Base-by-base conservation (phyloP, 768 basidiomycete genomes). In the Collybia mongolica region DNA sequence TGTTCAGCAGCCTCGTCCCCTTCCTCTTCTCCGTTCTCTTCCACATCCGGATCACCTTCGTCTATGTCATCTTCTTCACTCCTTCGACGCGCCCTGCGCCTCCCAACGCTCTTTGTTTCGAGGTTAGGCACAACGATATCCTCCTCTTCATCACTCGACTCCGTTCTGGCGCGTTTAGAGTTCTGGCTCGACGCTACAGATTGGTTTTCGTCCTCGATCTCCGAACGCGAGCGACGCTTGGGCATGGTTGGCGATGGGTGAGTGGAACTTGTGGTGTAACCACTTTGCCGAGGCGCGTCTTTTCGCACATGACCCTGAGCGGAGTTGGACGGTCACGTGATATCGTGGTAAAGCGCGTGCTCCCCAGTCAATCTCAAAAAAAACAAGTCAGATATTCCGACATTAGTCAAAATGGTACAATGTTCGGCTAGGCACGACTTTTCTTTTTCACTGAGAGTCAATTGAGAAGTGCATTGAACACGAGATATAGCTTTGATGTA, bases 1-100 rank as follows among this genome's bases (percentile, higher is more conserved):
- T 81, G 79, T 48, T 88, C 86, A n/a, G 81, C 80, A 26, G 77
- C 77, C 49, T 82, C 79, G 44, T 75, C 67, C 8, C 72, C 73
- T 7, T 67, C 69, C 6, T 70, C 64, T 3, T 67, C 68, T 19
- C 56, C 60, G 4, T 69, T 68, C 26, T 58, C 62, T n/a, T 64
- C 54, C 2, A 15, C 43, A 15, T 55, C 37, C 8, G 32, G 24
- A 6, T 42, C n/a, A 19, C 20, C 24, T 26, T 26, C 32, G 5
- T 55, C 57, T 19, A 62, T 62, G 38, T 56, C 59, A 17, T 54
- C 63, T 28, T 60, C 69, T 44, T 60, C 55, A 7, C 69, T 71
- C n/a, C 68, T 68, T n/a, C 57, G 64, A 23, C 57, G 60, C 19
- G 66, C 61, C 59, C 67, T 71, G 56, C 54, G 60, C 50, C 71